phyloP scores from a whole-genome alignment of 352 stramenopile genomes.

The Pelagophyceae sp. region DNA sequence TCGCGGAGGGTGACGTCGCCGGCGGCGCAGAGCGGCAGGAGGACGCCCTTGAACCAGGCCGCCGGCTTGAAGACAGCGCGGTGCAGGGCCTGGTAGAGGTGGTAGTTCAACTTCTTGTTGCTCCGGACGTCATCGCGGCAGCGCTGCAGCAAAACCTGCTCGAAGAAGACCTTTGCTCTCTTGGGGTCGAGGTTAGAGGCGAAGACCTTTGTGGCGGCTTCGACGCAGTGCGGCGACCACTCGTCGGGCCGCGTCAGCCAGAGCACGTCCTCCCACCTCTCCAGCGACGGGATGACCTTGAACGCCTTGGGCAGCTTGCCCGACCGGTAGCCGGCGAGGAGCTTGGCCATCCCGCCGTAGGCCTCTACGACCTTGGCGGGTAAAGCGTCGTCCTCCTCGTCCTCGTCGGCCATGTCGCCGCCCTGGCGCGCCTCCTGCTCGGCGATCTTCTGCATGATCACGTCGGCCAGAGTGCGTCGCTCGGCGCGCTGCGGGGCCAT shows the following conservation, averaged over 20 bases:
- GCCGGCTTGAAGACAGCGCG: constrained; percentile 98
- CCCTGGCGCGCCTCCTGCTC: constrained; percentile 88
- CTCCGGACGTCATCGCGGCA: constrained; percentile 90
- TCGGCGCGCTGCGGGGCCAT: constrained; percentile 55
- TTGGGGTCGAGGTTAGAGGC: constrained; percentile 98
- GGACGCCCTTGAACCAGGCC: constrained; percentile 98
- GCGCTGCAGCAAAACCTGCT: constrained; percentile 90
- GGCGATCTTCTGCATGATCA: constrained; percentile 99
- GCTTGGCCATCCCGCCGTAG: constrained; percentile 95
- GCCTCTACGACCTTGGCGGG: constrained; percentile 90
- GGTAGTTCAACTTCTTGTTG: constrained; percentile 98
- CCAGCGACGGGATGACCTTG: constrained; percentile 97
- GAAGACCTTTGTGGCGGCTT: constrained; percentile 91
- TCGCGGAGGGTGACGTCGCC: constrained; percentile 95
- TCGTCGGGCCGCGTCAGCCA: constrained; percentile 92
- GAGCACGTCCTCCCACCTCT: constrained; percentile 96
- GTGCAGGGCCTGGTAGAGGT: constrained; percentile 97
- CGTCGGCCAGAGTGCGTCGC: constrained; percentile 88
- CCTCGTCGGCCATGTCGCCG: constrained; percentile 31
- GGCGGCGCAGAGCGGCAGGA: constrained; percentile 89
- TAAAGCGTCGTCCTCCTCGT: constrained; percentile 42
- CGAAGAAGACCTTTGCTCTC: constrained; percentile 98
- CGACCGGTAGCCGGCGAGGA: constrained; percentile 89
- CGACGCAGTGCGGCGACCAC: constrained; percentile 97
- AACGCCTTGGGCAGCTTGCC: constrained; percentile 99